Base-by-base conservation (phyloP, 208 protist genomes). In the Acanthamoeba sp. region DNA sequence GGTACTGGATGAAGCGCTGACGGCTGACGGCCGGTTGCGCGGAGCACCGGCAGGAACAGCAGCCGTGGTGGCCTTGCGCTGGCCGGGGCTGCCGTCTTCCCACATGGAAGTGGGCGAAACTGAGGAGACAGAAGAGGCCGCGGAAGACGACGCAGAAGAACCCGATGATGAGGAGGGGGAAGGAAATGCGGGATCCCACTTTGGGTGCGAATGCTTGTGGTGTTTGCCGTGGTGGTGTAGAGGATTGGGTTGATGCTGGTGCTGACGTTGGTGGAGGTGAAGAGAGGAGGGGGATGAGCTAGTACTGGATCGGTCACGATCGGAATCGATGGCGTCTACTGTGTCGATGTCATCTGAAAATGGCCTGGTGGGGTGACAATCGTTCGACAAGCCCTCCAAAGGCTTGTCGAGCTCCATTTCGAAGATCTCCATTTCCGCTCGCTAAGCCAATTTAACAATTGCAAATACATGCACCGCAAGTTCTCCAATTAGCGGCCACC, bases 391-490 rank as follows among this genome's bases (percentile, higher is more conserved):
- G n/a, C n/a, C 64, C 64, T 73, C 64, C 32, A 73, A 29, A 29
- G 32, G n/a, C 64, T 73, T 73, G 64, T 73, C 64, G 0, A 73
- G 64, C 64, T 73, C 64, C 64, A 73, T 73, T 40, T 73, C 64
- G 64, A 73, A 73, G 64, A 73, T 73, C 64, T 73, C 64, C 64
- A 73, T 73, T 20, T 20, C 27, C 27, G 45, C 52, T 20, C 18
- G 22, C 52, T 27, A 59, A 27, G 2, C 52, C 4, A 59, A 59
- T 50, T 10, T 50, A 50, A 50, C 1, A 50, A 20, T 6, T 50
- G 45, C 45, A 14, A 50, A 6, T 1, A 50, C 12, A 20, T 9
- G 18, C 12, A 6, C 45, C 45, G 2, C 45, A 50, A 50, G 10
- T 6, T 9, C 45, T 50, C 5, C 45, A 50, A 9, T 14, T 20